Conservation (phyloP, 2,329 filamentous ascomycete species). For the Xylaria sp. region DNA sequence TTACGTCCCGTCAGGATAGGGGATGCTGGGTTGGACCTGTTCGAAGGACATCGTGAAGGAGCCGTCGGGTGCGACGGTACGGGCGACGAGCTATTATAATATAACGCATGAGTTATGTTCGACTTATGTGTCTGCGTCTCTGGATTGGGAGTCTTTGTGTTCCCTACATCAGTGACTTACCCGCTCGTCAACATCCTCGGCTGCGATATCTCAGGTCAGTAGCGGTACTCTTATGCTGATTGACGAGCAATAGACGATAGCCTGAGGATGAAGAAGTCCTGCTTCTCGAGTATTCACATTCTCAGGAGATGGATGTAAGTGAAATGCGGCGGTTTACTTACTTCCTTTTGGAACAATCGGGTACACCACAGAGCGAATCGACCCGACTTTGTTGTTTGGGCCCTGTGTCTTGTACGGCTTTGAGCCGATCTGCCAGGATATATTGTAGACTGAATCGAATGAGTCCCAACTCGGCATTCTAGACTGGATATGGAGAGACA, state of each 20-base stretch:
- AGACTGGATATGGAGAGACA: background rate
- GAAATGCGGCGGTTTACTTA: background rate
- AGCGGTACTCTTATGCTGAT: too few species aligned
- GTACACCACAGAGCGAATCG: constrained; percentile 5
- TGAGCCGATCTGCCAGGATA: constrained; percentile 3
- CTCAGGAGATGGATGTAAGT: background rate
- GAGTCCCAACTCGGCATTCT: background rate
- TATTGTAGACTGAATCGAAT: constrained; percentile 6
- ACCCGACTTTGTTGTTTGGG: constrained; percentile 2
- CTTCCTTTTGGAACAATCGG: constrained; percentile 1
- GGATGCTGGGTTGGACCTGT: constrained; percentile 7
- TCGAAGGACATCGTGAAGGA: constrained; percentile 4
- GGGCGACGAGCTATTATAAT: background rate
- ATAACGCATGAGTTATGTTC: background rate
- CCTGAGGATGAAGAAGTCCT: too few species aligned
- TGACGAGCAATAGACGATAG: too few species aligned
- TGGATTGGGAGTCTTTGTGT: background rate
- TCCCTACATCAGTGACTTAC: background rate
- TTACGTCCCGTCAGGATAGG: constrained; percentile 7
- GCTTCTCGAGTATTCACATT: too few species aligned
- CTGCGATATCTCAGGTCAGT: background rate
- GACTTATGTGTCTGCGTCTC: background rate
- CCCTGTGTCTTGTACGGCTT: constrained; percentile 7
- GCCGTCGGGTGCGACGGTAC: background rate
- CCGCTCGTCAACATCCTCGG: constrained; percentile 7